Evolutionary conservation across 805 yeast species (phyloP), one percentile per base, ranked within the genome.

Genomic region (Starmerella stellata): DNA sequence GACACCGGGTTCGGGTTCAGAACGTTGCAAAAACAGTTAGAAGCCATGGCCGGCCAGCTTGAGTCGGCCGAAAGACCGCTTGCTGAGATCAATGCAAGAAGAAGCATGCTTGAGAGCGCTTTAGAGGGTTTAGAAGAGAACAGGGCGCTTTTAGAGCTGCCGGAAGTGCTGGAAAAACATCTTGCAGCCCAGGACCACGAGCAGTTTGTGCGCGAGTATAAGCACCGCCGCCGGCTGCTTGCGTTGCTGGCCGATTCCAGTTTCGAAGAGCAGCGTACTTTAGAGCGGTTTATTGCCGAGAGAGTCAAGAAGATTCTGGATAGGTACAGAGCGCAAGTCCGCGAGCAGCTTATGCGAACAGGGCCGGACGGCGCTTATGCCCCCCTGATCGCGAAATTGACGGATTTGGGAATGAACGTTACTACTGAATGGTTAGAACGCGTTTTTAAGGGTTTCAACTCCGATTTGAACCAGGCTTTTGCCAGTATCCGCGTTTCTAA

Each of bases 391-490:
- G 62, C 66, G n/a, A 69, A 68, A 45, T 58, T 78, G 25, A 54
- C 74, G 34, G 80, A 76, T 44, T 58, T 78, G 25, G 77, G 74
- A n/a, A 65, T 69, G 2, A 75, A 72, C 51, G 87, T 87, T 4
- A 69, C 77, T 4, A 52, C 64, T 18, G 71, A 67, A 38, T 78
- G 82, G 73, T 64, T 78, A 21, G 59, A 65, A 31, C 56, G 67
- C 16, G 75, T 68, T 48, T 63, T 65, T 34, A 58, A 60, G 19
- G 53, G 52, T 16, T 61, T 72, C 42, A 53, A 57, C 5, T 45
- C 46, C 43, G 40, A 51, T 38, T 19, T 51, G 46, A 13, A 45
- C 38, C 32, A 29, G 19, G 32, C 32, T 5, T 29, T 29, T 29
- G 32, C 19, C 19, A 15, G 14, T 8, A 9, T 17, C 19, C 25